Conservation (phyloP, 1,284 basidiomycete genomes). For the Vanrija pseudolonga region DNA sequence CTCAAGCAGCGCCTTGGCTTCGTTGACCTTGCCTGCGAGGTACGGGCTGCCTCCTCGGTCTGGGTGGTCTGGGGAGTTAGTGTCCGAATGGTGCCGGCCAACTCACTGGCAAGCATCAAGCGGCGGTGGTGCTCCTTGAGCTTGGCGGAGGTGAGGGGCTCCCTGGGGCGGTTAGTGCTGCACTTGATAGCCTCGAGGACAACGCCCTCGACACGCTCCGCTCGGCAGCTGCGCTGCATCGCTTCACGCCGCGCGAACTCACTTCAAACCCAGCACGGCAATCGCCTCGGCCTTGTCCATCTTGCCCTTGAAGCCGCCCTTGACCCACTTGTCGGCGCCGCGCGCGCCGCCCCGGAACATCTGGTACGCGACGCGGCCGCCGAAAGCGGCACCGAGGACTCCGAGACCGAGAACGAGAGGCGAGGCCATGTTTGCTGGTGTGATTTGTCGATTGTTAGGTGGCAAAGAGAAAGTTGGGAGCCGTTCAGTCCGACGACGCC, state of each 20-base stretch:
- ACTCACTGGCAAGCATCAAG: conserved; percentile 79
- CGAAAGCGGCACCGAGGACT: conserved; percentile 73
- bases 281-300: conserved; percentile 95
- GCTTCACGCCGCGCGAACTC: conserved; percentile 39
- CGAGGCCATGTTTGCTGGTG: conserved; percentile 51
- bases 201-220: neutral
- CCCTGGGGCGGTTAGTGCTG: conserved; percentile 54
- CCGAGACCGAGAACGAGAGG: conserved; percentile 71
- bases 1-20: conserved; percentile 80
- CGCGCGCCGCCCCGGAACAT: conserved; percentile 54
- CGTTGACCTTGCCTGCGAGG: conserved; percentile 96
- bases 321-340: conserved; percentile 76
- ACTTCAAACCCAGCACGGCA: conserved; percentile 88
- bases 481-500: too few relatives aligned
- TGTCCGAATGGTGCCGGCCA: too few relatives aligned
- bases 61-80: conserved; percentile 56
- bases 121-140: conserved; percentile 86
- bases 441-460: neutral
- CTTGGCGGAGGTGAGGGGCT: conserved; percentile 64
- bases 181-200: neutral
- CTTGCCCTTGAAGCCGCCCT: conserved; percentile 90
- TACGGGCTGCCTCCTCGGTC: conserved; percentile 95
- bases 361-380: conserved; percentile 61
- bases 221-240: neutral
- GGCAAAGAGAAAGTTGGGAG: neutral